Percentiles rank a stretch among this genome's conserved stretches.
Evolutionary conservation across 2,329 filamentous ascomycete genomes (phyloP).

Genomic region (Alternaria burnsii): DNA sequence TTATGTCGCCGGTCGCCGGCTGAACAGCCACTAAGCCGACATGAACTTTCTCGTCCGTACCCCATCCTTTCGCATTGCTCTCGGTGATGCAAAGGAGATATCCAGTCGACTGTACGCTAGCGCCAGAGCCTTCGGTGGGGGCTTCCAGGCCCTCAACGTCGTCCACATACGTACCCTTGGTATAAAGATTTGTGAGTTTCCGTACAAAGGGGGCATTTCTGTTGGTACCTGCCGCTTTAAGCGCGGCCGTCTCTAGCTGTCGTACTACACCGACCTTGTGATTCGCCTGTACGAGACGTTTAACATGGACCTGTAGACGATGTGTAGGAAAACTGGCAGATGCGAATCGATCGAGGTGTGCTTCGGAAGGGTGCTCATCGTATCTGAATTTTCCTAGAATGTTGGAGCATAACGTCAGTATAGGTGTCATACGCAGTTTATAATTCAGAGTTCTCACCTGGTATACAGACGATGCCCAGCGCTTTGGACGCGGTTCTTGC

Average conservation of each 20-base stretch:
- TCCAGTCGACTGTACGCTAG: constrained; percentile 71
- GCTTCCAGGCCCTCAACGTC: constrained; percentile 81
- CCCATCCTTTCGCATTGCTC: constrained; percentile 76
- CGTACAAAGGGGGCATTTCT: constrained; percentile 90
- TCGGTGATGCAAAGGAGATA: constrained; percentile 95
- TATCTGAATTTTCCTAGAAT: constrained; percentile 78
- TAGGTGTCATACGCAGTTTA: not conserved
- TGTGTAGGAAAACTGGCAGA: constrained; percentile 96
- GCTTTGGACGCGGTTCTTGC: constrained; percentile 88
- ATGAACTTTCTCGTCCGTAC: constrained; percentile 91
- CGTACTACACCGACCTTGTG: constrained; percentile 96
- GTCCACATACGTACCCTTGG: constrained; percentile 96
- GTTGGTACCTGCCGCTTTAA: constrained; percentile 96
- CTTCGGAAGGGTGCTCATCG: constrained; percentile 85
- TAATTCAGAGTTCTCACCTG: constrained; percentile 55
- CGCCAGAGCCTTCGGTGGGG: constrained; percentile 57
- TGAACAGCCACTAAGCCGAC: constrained; percentile 94
- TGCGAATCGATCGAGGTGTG: constrained; percentile 89
- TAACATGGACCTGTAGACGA: constrained; percentile 89
- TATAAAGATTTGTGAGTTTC: constrained; percentile 95
- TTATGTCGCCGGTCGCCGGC: constrained; percentile 92
- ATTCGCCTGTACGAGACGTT: constrained; percentile 88
- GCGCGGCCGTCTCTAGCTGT: constrained; percentile 91
- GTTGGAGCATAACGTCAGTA: constrained; percentile 80
- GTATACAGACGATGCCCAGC: constrained; percentile 94